phyloP scores from a whole-genome alignment of 2,329 filamentous ascomycete species.

The Sarocladium brachiariae region DNA sequence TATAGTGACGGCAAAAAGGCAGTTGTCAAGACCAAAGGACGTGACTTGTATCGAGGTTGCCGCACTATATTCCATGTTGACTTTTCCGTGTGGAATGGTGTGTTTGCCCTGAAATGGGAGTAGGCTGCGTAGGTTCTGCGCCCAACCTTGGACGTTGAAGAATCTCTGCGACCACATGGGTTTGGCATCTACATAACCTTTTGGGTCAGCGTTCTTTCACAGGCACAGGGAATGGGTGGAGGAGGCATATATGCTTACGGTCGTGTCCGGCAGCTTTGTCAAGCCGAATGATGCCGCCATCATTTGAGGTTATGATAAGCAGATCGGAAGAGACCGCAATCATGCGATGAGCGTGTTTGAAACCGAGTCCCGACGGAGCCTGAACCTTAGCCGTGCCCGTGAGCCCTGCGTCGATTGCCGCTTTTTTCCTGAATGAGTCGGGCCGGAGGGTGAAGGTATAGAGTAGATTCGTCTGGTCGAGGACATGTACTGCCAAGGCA shows the following conservation, averaged over 20 bases:
- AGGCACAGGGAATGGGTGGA: neutral
- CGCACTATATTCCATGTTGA: conserved; percentile 60
- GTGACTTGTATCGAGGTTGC: conserved; percentile 56
- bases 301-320: conserved; percentile 72
- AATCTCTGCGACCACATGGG: conserved; percentile 61
- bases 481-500: conserved; percentile 68
- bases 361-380: conserved; percentile 64
- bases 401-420: conserved; percentile 65
- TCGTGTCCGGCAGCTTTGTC: conserved; percentile 48
- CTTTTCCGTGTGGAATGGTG: conserved; percentile 56
- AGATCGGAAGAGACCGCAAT: conserved; percentile 66
- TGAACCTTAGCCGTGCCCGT: conserved; percentile 70
- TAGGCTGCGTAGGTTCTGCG: conserved; percentile 57
- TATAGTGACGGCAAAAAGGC: conserved; percentile 64
- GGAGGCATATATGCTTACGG: conserved; percentile 25
- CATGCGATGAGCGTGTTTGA: conserved; percentile 75
- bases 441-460: conserved; percentile 79
- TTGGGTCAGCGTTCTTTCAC: neutral
- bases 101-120: conserved; percentile 60
- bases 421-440: conserved; percentile 69
- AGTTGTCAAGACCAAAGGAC: conserved; percentile 40
- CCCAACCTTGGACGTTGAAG: conserved; percentile 68
- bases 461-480: conserved; percentile 72
- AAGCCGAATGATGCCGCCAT: conserved; percentile 68
- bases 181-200: conserved; percentile 20